Evolutionary conservation across 768 basidiomycete species (phyloP).

Genomic region (Heimioporus sp.): DNA sequence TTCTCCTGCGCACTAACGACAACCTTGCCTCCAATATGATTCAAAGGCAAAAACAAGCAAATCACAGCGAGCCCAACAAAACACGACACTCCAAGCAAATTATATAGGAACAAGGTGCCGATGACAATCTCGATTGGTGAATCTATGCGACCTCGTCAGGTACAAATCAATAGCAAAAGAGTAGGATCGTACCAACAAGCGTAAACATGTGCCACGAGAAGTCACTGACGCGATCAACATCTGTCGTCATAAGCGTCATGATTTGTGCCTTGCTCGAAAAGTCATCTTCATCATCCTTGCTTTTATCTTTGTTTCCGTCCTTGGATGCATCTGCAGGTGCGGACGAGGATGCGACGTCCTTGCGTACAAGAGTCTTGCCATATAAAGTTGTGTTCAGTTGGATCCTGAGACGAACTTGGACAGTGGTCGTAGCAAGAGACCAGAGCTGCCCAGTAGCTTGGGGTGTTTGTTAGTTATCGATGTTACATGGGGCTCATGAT

Average conservation of each 20-base stretch:
- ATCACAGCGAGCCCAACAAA: slow-evolving; percentile 79
- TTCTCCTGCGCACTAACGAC: slow-evolving; percentile 78
- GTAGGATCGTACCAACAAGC: slow-evolving; percentile 54
- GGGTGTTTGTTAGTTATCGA: slow-evolving; percentile 6
- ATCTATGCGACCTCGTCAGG: slow-evolving; percentile 39
- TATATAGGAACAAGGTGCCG: slow-evolving; percentile 74
- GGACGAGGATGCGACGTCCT: slow-evolving; percentile 75
- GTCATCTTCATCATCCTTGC: slow-evolving; percentile 44
- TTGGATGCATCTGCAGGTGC: slow-evolving; percentile 26
- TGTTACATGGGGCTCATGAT: background rate
- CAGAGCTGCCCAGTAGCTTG: slow-evolving; percentile 68
- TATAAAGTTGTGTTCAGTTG: slow-evolving; percentile 86
- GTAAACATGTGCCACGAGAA: slow-evolving; percentile 79
- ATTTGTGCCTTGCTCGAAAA: slow-evolving; percentile 75
- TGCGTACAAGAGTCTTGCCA: slow-evolving; percentile 82
- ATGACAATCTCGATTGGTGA: slow-evolving; percentile 76
- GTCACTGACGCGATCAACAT: slow-evolving; percentile 87
- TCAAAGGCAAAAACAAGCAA: slow-evolving; percentile 70
- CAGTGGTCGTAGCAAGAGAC: slow-evolving; percentile 63
- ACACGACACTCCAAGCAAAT: slow-evolving; percentile 73
- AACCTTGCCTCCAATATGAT: slow-evolving; percentile 80
- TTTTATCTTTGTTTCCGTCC: slow-evolving; percentile 18
- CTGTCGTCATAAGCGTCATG: slow-evolving; percentile 96
- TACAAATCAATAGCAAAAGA: background rate
- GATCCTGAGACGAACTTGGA: slow-evolving; percentile 68